Base-by-base conservation (phyloP, 495 filamentous ascomycete species). In the Barbatosphaeria neglecta region DNA sequence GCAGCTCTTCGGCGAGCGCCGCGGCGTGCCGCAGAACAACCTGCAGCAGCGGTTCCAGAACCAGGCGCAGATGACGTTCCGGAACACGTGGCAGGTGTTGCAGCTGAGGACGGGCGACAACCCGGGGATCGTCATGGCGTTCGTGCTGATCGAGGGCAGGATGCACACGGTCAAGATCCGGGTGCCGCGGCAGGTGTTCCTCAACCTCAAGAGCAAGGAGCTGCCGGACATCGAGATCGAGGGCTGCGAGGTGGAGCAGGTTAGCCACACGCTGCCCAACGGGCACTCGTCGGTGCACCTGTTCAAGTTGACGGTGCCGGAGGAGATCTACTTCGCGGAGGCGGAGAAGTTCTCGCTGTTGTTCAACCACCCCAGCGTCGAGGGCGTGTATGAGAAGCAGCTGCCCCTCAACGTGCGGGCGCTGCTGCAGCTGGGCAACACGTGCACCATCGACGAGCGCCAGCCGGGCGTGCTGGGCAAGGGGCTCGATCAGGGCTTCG, bases 361-460 rank as follows among this genome's bases (percentile, higher is more conserved):
- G 13, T 87, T 95, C 66, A 84, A 90, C 50, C 92, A 99, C 61
- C 81, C 87, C 0, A 95, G 87, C 57, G 84, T 97, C 5, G 92
- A 99, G 61, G 92, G 93, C 22, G 85, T 97, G 15, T 99, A 99
- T 59, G 93, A 99, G 59, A 90, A 83, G 59, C 83, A 94, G 49
- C 73, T 99, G 4, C 87, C 93, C 8, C 69, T 95, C 24, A 84
- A 83, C 48, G 69, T 90, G 22, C 76, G 90, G 37, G 92, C 88
- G 10, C 72, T 97, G 25, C 73, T 99, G 15, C 83, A 94, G 53
- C 73, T 99, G 2, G 92, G 92, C 35, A 94, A 83, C 58, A 67
- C 83, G n/a, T 99, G 92, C 63, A 95, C 90, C 15, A 95, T 97
- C 56, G 90, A 99, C 58, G 82, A 94, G 50, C 81, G 68, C 31